Percentiles rank a stretch among this genome's conserved stretches.
phyloP scores from a whole-genome alignment of 208 protist species.

The Novymonas esmeraldas region DNA sequence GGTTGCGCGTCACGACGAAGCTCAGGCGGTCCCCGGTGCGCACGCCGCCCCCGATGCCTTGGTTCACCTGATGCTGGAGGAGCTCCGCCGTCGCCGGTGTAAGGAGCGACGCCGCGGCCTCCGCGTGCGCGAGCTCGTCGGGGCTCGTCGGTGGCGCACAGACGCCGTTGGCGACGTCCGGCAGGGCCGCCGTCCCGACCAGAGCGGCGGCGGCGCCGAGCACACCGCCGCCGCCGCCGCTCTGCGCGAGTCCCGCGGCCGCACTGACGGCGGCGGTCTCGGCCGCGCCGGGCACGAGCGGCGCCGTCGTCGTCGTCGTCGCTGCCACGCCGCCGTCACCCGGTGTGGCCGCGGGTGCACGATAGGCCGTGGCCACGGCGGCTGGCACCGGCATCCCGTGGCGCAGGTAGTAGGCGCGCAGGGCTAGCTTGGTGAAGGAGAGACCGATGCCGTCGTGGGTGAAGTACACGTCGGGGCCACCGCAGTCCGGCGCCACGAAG shows the following conservation, averaged over 20 bases:
- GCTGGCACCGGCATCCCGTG: slow-evolving; percentile 28
- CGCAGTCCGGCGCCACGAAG: slow-evolving; percentile 73
- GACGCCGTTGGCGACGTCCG: slow-evolving; percentile 23
- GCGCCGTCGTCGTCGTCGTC: neutral
- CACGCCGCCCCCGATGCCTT: slow-evolving; percentile 33
- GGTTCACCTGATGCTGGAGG: slow-evolving; percentile 52
- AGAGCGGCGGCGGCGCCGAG: slow-evolving; percentile 7
- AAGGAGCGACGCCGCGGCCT: slow-evolving; percentile 44
- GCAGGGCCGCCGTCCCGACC: neutral
- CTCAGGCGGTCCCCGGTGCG: slow-evolving; percentile 42
- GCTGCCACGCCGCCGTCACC: neutral
- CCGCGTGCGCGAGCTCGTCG: slow-evolving; percentile 29
- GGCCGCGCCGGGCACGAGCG: neutral
- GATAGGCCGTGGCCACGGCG: slow-evolving; percentile 19
- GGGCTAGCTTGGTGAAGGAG: slow-evolving; percentile 67
- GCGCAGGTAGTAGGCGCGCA: slow-evolving; percentile 47
- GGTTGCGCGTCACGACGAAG: slow-evolving; percentile 69
- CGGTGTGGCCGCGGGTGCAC: neutral
- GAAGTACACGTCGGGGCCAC: slow-evolving; percentile 87
- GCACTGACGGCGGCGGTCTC: neutral
- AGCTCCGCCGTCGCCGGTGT: slow-evolving; percentile 47
- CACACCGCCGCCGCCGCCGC: neutral
- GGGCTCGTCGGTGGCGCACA: slow-evolving; percentile 27
- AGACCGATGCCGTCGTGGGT: slow-evolving; percentile 53
- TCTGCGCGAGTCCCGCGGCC: neutral